phyloP scores from a whole-genome alignment of 257 asterid genomes.

The Nicotiana benthamiana region DNA sequence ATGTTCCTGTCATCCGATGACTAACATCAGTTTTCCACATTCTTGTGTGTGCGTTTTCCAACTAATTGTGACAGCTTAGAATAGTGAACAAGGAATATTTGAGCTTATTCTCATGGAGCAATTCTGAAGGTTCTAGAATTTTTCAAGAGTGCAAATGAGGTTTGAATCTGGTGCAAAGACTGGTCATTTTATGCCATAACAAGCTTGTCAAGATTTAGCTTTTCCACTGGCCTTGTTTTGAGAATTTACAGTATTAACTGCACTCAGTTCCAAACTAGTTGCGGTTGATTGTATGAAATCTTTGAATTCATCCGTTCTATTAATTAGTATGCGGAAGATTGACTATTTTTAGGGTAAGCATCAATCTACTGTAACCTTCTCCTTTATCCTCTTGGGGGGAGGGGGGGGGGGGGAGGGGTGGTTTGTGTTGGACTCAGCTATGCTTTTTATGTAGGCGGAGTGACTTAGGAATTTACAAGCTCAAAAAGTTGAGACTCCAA shows the following conservation, averaged over 20 bases:
- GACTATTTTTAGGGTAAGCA: neutral
- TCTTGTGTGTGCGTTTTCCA: neutral
- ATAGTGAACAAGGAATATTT: neutral
- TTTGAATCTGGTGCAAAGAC: neutral
- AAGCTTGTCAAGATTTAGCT: neutral
- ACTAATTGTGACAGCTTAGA: neutral
- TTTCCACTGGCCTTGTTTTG: neutral
- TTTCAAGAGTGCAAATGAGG: neutral
- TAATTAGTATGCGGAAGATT: neutral
- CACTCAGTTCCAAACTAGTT: neutral
- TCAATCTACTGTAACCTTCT: neutral
- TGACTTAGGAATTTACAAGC: neutral
- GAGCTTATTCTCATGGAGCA: neutral
- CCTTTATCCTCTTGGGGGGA: neutral
- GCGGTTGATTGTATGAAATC: neutral
- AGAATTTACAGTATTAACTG: neutral
- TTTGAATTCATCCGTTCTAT: neutral
- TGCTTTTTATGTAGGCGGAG: neutral
- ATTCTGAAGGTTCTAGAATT: neutral
- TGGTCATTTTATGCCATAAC: neutral
- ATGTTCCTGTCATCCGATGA: neutral
- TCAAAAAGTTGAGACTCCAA: neutral
- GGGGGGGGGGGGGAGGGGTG: no score
- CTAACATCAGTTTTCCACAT: neutral
- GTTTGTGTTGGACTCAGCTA: neutral